A percentile compares a stretch with the other conserved stretches of the same genome.
These are phyloP conservation scores for Tardiomyces blankii DNA, from an alignment of 1,139 yeast species.

Conservation along the genomic window DNA sequence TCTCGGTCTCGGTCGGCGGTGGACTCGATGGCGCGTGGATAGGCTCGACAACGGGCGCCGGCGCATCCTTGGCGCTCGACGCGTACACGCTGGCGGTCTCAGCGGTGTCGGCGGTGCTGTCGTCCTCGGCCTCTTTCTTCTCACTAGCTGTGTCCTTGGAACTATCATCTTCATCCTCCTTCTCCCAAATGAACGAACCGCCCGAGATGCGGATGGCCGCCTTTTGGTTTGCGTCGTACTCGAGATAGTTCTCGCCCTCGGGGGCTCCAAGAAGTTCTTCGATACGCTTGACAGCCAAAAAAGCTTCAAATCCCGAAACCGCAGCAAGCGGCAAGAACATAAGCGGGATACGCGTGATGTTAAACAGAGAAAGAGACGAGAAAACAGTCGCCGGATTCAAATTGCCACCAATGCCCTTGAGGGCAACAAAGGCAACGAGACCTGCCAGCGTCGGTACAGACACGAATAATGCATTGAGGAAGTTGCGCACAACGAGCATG, in stretches of 20 bases:
- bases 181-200: slow-evolving; percentile 64
- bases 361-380: slow-evolving; percentile 68
- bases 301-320: slow-evolving; percentile 53
- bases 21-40: not conserved
- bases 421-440: slow-evolving; percentile 59
- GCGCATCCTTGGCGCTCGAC: slow-evolving; percentile 16
- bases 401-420: slow-evolving; percentile 42
- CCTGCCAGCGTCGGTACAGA: slow-evolving; percentile 59
- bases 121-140: too few species aligned
- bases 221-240: slow-evolving; percentile 21
- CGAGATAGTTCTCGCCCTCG: slow-evolving; percentile 25
- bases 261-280: slow-evolving; percentile 41
- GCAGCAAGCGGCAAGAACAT: slow-evolving; percentile 49
- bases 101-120: not conserved
- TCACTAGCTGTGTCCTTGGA: not conserved
- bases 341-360: slow-evolving; percentile 60
- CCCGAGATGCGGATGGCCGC: slow-evolving; percentile 37
- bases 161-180: slow-evolving; percentile 22
- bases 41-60: slow-evolving; percentile 2
- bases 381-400: slow-evolving; percentile 64
- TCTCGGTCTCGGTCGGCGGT: not conserved
- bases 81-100: not conserved
- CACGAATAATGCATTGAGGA: slow-evolving; percentile 51
- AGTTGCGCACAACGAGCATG: slow-evolving; percentile 31
- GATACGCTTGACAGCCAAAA: slow-evolving; percentile 49